Evolutionary conservation across 2,329 filamentous ascomycete genomes (phyloP).

Genomic region (Hypomyces rosellus): DNA sequence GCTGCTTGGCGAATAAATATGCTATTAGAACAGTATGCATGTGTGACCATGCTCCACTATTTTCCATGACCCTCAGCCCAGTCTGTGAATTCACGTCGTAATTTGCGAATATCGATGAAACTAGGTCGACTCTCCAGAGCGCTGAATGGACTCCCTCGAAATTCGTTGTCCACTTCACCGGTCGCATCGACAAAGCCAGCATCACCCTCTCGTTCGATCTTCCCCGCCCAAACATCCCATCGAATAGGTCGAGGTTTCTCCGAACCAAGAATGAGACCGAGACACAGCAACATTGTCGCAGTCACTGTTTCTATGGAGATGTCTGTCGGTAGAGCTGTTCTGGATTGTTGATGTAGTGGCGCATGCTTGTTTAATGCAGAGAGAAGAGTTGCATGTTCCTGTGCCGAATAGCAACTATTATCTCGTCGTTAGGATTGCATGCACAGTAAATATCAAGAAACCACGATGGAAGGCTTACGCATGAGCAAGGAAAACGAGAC

Average conservation of each 20-base stretch:
- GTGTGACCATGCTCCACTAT: no score
- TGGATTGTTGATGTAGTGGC: constrained; percentile 34
- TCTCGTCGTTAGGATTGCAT: not conserved
- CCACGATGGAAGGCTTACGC: not conserved
- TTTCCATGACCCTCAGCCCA: no score
- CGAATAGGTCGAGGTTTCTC: constrained; percentile 77
- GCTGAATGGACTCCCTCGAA: constrained; percentile 70
- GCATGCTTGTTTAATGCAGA: constrained; percentile 44
- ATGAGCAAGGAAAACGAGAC: not conserved
- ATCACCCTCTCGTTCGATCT: constrained; percentile 72
- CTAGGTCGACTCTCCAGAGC: constrained; percentile 72
- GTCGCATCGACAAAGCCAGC: constrained; percentile 49
- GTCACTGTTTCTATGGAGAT: constrained; percentile 81
- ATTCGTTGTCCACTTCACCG: constrained; percentile 64
- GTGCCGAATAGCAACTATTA: constrained; percentile 84
- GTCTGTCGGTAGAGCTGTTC: constrained; percentile 65
- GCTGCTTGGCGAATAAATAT: no score
- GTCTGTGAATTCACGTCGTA: constrained; percentile 62
- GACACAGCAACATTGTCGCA: constrained; percentile 71
- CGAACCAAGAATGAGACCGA: constrained; percentile 74
- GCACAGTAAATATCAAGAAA: not conserved
- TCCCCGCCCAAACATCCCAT: constrained; percentile 74
- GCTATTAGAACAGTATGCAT: no score
- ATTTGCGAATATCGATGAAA: constrained; percentile 81
- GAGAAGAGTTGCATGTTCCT: constrained; percentile 78